Evolutionary conservation across 2,329 filamentous ascomycete genomes (phyloP).

Genomic region (Verruconis gallopava): DNA sequence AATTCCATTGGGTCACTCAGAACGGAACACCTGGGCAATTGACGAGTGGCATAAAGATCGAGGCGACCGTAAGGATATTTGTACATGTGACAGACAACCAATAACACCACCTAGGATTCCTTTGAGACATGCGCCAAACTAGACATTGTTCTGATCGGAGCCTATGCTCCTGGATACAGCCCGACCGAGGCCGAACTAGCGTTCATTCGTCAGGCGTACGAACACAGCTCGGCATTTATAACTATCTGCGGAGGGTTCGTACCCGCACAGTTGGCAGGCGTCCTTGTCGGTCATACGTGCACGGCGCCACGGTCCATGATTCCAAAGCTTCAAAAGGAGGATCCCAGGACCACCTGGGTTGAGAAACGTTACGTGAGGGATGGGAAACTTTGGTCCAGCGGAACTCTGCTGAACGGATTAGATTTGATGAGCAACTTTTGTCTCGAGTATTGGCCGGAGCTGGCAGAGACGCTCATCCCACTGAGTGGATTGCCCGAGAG

Average conservation of each 20-base stretch:
- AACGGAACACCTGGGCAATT: conserved; percentile 12
- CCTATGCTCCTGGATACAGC: conserved; percentile 19
- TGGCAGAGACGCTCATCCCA: too few relatives aligned
- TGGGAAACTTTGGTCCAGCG: conserved; percentile 23
- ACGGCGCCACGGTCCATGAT: conserved; percentile 25
- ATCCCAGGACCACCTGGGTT: conserved; percentile 25
- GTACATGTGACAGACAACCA: neutral
- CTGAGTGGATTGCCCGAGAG: too few relatives aligned
- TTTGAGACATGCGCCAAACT: conserved; percentile 28
- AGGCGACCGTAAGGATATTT: conserved; percentile 14
- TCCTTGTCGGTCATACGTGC: conserved; percentile 26
- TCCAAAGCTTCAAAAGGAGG: conserved; percentile 15
- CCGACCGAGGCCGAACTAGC: conserved; percentile 22
- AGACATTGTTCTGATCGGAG: conserved; percentile 31
- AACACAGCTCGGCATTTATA: conserved; percentile 26
- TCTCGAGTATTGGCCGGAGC: conserved; percentile 16
- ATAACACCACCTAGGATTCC: conserved; percentile 23
- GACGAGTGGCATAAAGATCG: conserved; percentile 13
- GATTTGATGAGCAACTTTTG: conserved; percentile 22
- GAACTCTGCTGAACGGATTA: conserved; percentile 21
- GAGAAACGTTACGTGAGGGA: conserved; percentile 20
- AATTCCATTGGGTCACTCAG: conserved; percentile 22
- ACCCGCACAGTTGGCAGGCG: conserved; percentile 21
- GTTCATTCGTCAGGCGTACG: conserved; percentile 25
- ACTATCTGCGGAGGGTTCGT: conserved; percentile 28